phyloP scores from a whole-genome alignment of 2,329 filamentous ascomycete genomes.

The Blumeria hordei region DNA sequence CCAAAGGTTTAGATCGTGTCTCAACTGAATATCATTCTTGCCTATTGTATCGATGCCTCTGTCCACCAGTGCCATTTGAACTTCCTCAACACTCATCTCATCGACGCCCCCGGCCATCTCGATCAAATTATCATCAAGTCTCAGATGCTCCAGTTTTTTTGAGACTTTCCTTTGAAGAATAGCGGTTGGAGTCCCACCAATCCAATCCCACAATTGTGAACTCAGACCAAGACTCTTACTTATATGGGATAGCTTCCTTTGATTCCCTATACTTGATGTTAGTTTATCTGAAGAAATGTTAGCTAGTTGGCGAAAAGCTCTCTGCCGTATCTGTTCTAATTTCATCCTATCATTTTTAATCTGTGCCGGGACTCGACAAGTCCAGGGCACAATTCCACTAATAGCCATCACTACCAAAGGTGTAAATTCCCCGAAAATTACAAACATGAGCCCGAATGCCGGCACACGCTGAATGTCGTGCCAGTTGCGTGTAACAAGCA shows the following conservation, averaged over 20 bases:
- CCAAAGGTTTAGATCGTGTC: constrained; percentile 18
- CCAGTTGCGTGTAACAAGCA: constrained; percentile 40
- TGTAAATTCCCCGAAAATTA: constrained; percentile 69
- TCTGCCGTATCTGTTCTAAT: constrained; percentile 26
- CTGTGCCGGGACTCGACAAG: constrained; percentile 65
- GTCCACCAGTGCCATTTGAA: constrained; percentile 45
- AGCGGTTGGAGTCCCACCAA: constrained; percentile 20
- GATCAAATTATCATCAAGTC: constrained; percentile 47
- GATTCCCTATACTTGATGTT: constrained; percentile 6
- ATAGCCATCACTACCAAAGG: constrained; percentile 54
- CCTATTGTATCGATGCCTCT: constrained; percentile 35
- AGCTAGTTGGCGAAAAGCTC: constrained; percentile 22
- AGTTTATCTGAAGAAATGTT: constrained; percentile 7
- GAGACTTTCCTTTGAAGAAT: constrained; percentile 30
- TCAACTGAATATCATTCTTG: constrained; percentile 16
- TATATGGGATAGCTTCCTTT: constrained; percentile 19
- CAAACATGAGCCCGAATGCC: constrained; percentile 48
- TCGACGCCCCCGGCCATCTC: constrained; percentile 32
- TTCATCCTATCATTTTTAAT: constrained; percentile 29
- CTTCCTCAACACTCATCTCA: constrained; percentile 35
- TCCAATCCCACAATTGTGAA: constrained; percentile 20
- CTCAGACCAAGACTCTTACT: constrained; percentile 18
- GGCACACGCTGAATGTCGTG: constrained; percentile 60
- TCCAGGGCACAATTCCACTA: constrained; percentile 46
- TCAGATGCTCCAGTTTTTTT: constrained; percentile 35